A percentile compares a stretch with the other conserved stretches of the same genome.
Conservation (phyloP, 2,329 filamentous ascomycete genomes). For the Stagonosporopsis rhizophila region DNA sequence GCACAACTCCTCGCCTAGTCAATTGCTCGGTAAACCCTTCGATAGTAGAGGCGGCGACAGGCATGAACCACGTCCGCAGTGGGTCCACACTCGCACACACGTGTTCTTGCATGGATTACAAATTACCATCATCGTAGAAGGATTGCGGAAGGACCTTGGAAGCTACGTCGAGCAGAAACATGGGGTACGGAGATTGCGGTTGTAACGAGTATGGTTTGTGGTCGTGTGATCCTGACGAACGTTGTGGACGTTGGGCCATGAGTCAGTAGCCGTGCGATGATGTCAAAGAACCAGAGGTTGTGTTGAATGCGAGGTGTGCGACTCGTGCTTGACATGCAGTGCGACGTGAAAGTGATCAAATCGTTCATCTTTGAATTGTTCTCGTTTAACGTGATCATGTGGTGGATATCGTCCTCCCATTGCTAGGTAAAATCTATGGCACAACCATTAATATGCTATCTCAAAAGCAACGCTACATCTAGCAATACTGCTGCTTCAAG, state of each 20-base stretch:
- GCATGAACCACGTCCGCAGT: conserved; percentile 10
- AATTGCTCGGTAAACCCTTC: conserved; percentile 1
- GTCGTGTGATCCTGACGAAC: conserved; percentile 6
- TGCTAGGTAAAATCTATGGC: conserved; percentile 16
- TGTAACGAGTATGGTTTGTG: conserved; percentile 8
- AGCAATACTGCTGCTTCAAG: conserved; percentile 14
- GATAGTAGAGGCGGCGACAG: background rate
- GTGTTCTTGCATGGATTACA: background rate
- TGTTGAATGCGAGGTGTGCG: background rate
- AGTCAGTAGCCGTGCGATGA: conserved; percentile 12
- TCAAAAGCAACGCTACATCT: conserved; percentile 11
- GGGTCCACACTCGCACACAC: conserved; percentile 5
- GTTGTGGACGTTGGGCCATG: conserved; percentile 2
- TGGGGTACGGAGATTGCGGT: conserved; percentile 20
- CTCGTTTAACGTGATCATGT: background rate
- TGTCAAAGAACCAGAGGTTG: conserved; percentile 7
- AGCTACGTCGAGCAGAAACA: conserved; percentile 10
- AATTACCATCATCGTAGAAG: conserved; percentile 3
- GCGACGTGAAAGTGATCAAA: background rate
- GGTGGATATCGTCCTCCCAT: conserved; percentile 8
- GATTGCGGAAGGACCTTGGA: conserved; percentile 14
- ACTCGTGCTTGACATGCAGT: background rate
- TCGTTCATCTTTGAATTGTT: background rate
- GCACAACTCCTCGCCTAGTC: background rate
- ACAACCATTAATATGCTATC: conserved; percentile 10